Conservation (phyloP, 345 rosid genomes). For the Euphorbia lathyris region DNA sequence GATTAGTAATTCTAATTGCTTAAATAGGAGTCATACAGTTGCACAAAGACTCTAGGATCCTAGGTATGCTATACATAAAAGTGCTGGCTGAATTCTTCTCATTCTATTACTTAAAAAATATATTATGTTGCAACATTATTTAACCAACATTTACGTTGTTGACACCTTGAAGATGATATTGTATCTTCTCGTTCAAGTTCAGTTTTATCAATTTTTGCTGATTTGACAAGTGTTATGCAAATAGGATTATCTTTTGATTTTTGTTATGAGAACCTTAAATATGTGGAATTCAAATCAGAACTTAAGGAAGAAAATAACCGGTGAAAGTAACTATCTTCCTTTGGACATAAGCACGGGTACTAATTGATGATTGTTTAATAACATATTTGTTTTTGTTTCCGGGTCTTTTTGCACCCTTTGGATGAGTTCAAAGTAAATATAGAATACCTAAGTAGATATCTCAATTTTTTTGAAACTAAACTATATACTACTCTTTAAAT, state of each 20-base stretch:
- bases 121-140: neutral
- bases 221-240: neutral
- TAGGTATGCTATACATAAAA: neutral
- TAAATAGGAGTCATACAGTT: neutral
- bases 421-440: neutral
- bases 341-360: neutral
- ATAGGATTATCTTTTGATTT: neutral
- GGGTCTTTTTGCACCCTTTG: neutral
- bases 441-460: neutral
- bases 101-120: neutral
- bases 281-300: neutral
- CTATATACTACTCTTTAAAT: neutral
- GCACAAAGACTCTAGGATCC: neutral
- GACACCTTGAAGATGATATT: neutral
- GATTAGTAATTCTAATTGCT: neutral
- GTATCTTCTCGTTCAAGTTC: neutral
- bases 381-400: neutral
- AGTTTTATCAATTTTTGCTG: neutral
- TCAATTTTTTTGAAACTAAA: neutral
- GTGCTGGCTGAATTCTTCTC: neutral
- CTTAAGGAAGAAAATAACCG: neutral
- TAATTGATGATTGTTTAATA: neutral
- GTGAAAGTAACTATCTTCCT: neutral
- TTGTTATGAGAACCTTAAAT: neutral
- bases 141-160: slow-evolving; percentile 1